These are phyloP conservation scores for Cajanus cajan DNA, from an alignment of 306 rosid genomes.

Conservation along the genomic window DNA sequence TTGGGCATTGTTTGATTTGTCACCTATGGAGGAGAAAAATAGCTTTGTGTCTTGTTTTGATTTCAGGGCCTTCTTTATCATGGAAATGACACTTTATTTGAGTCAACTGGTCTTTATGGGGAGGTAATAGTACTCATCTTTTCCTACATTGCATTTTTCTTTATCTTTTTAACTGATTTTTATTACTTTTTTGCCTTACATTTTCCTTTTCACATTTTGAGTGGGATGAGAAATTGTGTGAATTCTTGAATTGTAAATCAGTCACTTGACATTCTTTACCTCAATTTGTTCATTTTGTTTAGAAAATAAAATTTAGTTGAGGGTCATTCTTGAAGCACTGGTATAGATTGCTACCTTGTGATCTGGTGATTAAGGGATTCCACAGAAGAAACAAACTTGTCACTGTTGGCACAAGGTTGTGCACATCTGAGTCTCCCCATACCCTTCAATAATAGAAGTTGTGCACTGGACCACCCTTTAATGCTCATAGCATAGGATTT, in stretches of 20 bases:
- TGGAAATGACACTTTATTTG: constrained; percentile 70
- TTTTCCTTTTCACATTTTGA: background rate
- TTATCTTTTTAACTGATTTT: background rate
- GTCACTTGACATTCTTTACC: background rate
- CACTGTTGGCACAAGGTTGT: background rate
- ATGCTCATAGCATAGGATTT: background rate
- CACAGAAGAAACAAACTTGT: background rate
- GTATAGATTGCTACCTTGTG: background rate
- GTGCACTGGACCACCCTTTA: background rate
- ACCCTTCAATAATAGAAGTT: background rate
- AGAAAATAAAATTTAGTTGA: background rate
- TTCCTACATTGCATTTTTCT: background rate
- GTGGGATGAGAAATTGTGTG: constrained; percentile 8
- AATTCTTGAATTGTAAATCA: background rate
- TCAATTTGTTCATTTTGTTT: background rate
- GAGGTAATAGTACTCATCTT: constrained; percentile 43
- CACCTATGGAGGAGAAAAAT: background rate
- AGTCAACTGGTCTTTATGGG: constrained; percentile 79
- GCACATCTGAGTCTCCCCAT: background rate
- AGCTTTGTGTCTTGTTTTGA: constrained; percentile 15
- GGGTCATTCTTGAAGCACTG: background rate
- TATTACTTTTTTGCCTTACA: background rate
- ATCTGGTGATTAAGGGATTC: background rate
- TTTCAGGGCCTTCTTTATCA: constrained; percentile 86
- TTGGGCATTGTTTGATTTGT: background rate